phyloP scores from a whole-genome alignment of 345 rosid genomes.

The Populus nigra region DNA sequence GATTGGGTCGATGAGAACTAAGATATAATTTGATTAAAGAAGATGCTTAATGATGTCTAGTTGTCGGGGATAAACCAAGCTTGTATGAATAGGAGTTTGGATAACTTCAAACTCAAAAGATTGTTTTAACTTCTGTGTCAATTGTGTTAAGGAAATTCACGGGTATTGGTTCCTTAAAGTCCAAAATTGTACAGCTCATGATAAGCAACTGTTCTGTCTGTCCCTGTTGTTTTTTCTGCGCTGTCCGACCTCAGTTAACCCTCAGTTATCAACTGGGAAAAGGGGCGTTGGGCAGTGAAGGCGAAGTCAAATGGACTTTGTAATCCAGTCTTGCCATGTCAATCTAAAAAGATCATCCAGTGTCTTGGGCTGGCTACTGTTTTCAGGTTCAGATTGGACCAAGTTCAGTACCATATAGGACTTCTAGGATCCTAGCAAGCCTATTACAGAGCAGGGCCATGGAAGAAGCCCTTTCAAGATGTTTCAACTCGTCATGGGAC shows the following conservation, averaged over 20 bases:
- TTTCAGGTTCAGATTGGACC: neutral
- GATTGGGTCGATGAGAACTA: slow-evolving; percentile 29
- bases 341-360: neutral
- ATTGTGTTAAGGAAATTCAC: slow-evolving; percentile 16
- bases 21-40: slow-evolving; percentile 9
- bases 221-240: slow-evolving; percentile 2
- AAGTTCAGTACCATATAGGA: neutral
- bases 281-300: neutral
- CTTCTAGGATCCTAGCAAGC: neutral
- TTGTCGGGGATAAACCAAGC: slow-evolving; percentile 12
- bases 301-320: neutral
- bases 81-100: slow-evolving; percentile 4
- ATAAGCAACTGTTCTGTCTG: neutral
- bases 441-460: neutral
- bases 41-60: slow-evolving; percentile 16
- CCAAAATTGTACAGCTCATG: slow-evolving; percentile 9
- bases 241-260: neutral
- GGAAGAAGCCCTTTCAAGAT: neutral
- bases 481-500: neutral
- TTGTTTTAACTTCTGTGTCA: neutral
- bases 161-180: neutral
- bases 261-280: neutral
- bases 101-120: slow-evolving; percentile 11
- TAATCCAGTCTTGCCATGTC: neutral
- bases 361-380: neutral